These are phyloP conservation scores for Solanum ossicruentum DNA, from an alignment of 257 asterid genomes.

Conservation along the genomic window DNA sequence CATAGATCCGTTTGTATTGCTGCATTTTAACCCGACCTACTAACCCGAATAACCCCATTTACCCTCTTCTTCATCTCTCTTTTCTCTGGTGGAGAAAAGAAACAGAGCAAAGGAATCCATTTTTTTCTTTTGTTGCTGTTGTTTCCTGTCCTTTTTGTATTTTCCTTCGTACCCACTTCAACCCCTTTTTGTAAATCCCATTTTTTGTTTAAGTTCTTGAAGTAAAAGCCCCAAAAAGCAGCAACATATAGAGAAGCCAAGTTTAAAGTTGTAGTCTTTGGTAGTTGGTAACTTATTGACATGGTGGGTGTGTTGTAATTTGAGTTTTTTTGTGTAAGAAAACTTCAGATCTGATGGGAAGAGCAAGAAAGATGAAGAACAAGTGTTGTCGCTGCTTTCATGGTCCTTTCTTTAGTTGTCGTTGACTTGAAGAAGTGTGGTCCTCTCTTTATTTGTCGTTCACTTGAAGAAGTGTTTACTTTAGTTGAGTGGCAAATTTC, in stretches of 20 bases:
- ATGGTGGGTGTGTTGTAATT: slow-evolving; percentile 12
- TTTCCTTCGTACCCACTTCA: slow-evolving; percentile 1
- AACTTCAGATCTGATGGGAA: slow-evolving; percentile 37
- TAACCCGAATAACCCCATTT: neutral
- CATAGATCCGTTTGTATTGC: slow-evolving; percentile 22
- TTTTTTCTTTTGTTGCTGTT: neutral
- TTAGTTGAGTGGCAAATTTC: neutral
- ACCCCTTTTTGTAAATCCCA: neutral
- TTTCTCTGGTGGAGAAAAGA: neutral
- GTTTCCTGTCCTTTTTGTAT: neutral
- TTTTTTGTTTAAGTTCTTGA: slow-evolving; percentile 11
- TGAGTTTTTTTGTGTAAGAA: slow-evolving; percentile 3
- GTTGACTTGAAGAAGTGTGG: no score
- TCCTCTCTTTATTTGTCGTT: no score
- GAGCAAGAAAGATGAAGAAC: neutral
- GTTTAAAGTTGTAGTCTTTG: neutral
- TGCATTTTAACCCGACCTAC: slow-evolving; percentile 18
- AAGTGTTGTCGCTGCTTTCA: slow-evolving; percentile 3
- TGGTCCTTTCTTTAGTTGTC: slow-evolving; percentile 7
- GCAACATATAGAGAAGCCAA: neutral
- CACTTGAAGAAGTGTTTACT: slow-evolving; percentile 1
- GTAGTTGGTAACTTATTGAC: slow-evolving; percentile 3
- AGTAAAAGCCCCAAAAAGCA: slow-evolving; percentile 7
- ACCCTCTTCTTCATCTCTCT: neutral
- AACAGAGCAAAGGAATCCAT: neutral